A percentile compares a stretch with the other conserved stretches of the same genome.
phyloP scores from a whole-genome alignment of 768 basidiomycete genomes.

The Phaffia tasmanica region DNA sequence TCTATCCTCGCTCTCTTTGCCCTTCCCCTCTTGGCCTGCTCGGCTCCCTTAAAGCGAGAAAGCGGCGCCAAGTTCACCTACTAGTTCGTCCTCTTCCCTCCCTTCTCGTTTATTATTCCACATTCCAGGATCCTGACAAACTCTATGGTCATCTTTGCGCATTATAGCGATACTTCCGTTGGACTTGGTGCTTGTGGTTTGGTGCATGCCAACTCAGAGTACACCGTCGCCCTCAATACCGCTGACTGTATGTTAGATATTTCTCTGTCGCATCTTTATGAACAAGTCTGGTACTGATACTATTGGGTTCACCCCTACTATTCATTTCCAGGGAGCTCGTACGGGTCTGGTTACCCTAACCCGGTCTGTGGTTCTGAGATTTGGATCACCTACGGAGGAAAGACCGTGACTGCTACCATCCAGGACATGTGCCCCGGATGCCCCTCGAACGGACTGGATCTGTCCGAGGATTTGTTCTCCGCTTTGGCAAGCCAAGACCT shows the following conservation, averaged over 20 bases:
- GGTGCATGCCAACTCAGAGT: conserved; percentile 21
- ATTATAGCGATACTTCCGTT: conserved; percentile 7
- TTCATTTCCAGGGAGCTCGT: conserved; percentile 2
- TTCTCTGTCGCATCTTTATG: neutral
- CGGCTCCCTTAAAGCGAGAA: too few relatives aligned
- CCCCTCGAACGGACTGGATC: conserved; percentile 55
- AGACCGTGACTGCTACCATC: conserved; percentile 6
- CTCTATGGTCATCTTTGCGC: too few relatives aligned
- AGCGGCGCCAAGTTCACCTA: too few relatives aligned
- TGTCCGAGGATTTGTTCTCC: conserved; percentile 54
- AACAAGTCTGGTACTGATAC: neutral
- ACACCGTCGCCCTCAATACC: conserved; percentile 24
- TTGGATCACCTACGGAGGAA: conserved; percentile 22
- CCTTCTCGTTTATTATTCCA: too few relatives aligned
- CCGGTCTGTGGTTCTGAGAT: conserved; percentile 16
- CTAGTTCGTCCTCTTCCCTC: too few relatives aligned
- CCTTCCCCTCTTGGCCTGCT: too few relatives aligned
- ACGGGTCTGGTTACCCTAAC: conserved; percentile 17
- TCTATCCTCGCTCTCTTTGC: too few relatives aligned
- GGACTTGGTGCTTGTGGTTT: conserved; percentile 21
- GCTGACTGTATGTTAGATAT: neutral
- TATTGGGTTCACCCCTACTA: neutral
- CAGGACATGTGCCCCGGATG: conserved; percentile 42
- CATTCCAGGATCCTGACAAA: too few relatives aligned
- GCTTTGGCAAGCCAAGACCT: conserved; percentile 10